A percentile compares a stretch with the other conserved stretches of the same genome.
phyloP scores from a whole-genome alignment of 305 asterid species.

The Fraxinus greggii region DNA sequence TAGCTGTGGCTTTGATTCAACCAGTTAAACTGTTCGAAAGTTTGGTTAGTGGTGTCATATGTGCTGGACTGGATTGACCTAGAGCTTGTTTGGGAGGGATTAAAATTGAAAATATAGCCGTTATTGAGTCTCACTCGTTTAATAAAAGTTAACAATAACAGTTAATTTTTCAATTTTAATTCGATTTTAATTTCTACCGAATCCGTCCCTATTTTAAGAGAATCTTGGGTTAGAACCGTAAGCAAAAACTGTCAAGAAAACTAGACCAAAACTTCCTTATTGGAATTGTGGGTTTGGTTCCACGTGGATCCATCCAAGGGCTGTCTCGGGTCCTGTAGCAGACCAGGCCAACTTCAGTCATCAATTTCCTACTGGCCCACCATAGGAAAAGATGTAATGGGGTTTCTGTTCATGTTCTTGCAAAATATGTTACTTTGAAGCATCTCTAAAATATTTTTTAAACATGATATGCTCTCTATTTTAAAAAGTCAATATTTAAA shows the following conservation, averaged over 20 bases:
- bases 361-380: background rate
- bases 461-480: too few species aligned
- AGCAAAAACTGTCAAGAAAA: background rate
- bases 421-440: too few species aligned
- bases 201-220: background rate
- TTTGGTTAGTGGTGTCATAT: background rate
- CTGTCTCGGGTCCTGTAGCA: background rate
- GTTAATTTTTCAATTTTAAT: too few species aligned
- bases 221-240: background rate
- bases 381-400: background rate
- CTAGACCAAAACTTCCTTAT: background rate
- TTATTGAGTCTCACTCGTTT: too few species aligned
- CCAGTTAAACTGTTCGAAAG: background rate
- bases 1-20: background rate
- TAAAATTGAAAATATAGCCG: too few species aligned
- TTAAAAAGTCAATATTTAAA: too few species aligned
- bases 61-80: background rate
- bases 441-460: too few species aligned
- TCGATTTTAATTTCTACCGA: too few species aligned
- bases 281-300: background rate
- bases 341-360: too few species aligned
- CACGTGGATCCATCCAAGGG: background rate
- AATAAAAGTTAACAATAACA: too few species aligned
- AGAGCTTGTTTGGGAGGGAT: too few species aligned
- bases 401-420: background rate